A percentile compares a stretch with the other conserved stretches of the same genome.
Conservation (phyloP, 306 rosid species). For the Gleditsia sinensis region DNA sequence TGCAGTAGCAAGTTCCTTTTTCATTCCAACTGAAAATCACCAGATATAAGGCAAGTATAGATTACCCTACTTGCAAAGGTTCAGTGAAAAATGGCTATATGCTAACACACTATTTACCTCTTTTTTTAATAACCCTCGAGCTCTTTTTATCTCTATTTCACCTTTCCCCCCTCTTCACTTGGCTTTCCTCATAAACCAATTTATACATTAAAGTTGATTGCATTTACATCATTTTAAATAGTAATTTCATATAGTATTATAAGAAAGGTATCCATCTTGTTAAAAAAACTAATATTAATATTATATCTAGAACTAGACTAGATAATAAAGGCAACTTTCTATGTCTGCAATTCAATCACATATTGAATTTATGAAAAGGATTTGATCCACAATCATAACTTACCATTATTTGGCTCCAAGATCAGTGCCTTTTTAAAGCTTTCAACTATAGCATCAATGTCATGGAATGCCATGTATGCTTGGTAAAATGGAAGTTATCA, state of each 20-base stretch:
- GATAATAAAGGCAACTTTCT: background rate
- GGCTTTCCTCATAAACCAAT: background rate
- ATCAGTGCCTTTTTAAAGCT: conserved; percentile 76
- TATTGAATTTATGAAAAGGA: background rate
- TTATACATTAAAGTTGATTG: background rate
- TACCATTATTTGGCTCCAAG: conserved; percentile 91
- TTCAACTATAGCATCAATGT: conserved; percentile 86
- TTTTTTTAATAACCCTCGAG: background rate
- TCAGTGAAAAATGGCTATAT: conserved; percentile 1
- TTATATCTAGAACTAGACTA: background rate
- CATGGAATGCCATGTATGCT: conserved; percentile 81
- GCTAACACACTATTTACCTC: background rate
- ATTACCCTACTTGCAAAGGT: background rate
- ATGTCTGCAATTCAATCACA: background rate
- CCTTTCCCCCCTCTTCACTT: background rate
- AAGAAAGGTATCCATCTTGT: background rate
- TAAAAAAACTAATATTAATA: too few relatives aligned
- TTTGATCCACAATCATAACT: conserved; percentile 29
- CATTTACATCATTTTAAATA: background rate
- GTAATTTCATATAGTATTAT: background rate
- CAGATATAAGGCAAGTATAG: conserved; percentile 25
- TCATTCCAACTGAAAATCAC: conserved; percentile 75
- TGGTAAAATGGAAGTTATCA: conserved; percentile 37
- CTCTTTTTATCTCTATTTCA: background rate
- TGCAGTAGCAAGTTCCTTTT: conserved; percentile 74